Conservation (phyloP, 768 basidiomycete genomes). For the Lactarius trivialis region DNA sequence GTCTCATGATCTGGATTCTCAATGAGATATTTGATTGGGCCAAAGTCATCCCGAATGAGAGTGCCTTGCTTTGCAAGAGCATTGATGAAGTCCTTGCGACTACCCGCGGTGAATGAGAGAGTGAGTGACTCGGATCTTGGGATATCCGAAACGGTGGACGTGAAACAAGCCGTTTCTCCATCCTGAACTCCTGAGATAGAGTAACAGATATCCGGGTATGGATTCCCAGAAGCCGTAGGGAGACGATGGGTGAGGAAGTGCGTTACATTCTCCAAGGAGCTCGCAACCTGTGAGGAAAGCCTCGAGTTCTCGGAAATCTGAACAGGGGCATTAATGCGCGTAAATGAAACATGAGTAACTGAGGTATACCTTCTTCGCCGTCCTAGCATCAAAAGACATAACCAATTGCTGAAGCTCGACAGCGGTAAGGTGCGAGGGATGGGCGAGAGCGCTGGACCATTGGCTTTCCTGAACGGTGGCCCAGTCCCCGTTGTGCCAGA, state of each 20-base stretch:
- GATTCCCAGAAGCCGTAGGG: slow-evolving; percentile 37
- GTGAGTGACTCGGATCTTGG: slow-evolving; percentile 41
- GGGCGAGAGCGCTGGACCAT: slow-evolving; percentile 37
- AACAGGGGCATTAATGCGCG: not conserved
- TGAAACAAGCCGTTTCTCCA: slow-evolving; percentile 36
- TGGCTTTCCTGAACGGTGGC: slow-evolving; percentile 48
- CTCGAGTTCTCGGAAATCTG: slow-evolving; percentile 18
- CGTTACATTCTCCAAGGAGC: slow-evolving; percentile 46
- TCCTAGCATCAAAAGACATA: slow-evolving; percentile 43
- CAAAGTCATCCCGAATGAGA: slow-evolving; percentile 30
- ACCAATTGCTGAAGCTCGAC: slow-evolving; percentile 74
- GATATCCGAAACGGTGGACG: slow-evolving; percentile 30
- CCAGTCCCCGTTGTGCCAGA: slow-evolving; percentile 55
- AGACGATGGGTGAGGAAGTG: slow-evolving; percentile 40
- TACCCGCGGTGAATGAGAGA: slow-evolving; percentile 43
- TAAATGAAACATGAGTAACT: not conserved
- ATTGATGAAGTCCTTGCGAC: slow-evolving; percentile 45
- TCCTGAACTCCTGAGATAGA: slow-evolving; percentile 21
- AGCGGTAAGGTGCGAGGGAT: slow-evolving; percentile 30
- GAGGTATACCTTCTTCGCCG: slow-evolving; percentile 32
- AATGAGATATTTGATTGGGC: slow-evolving; percentile 45
- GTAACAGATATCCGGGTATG: slow-evolving; percentile 51
- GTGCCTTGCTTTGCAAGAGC: slow-evolving; percentile 31
- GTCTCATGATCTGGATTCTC: slow-evolving; percentile 43
- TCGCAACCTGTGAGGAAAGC: slow-evolving; percentile 32